Base-by-base conservation (phyloP, 371 early-diverging fungal genomes). In the Haplosporangium sp. region DNA sequence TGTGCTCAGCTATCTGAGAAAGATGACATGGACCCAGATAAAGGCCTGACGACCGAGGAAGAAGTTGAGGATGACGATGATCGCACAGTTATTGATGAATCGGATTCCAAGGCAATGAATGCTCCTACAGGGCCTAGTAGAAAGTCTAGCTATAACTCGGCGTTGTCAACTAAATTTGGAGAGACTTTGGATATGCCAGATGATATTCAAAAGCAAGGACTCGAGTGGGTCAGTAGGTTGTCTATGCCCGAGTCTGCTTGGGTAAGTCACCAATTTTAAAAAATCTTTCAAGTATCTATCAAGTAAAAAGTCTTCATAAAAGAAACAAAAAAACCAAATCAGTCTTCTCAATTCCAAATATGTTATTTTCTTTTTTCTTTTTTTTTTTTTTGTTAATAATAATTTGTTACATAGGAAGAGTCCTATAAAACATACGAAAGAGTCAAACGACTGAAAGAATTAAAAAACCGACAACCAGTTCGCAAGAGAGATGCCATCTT, bases 381-480 rank as follows among this genome's bases (percentile, higher is more conserved):
- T 34, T 17, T 13, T 59, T 48, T 61, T 83, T 3, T 58, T 67
- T 37, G n/a, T n/a, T 27, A 27, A 27, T 27, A 27, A 27, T 27
- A 27, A 27, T 27, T 27, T 27, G 27, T 27, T 27, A 27, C 63
- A 77, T 65, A 86, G 87, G 65, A 61, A 15, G 86, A 89, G 64
- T 78, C 88, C 3, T 84, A 82, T 42, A 74, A 71, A 65, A 82
- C 88, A 8, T 89, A 88, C 66, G 86, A 89, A 40, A 48, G 77
- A 27, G 86, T 89, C 50, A 89, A 89, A 67, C 75, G 79, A 17
- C 69, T 84, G 48, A 88, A 87, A 69, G 86, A 84, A 50, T 85
- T 89, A 72, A 88, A 89, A 72, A 89, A 88, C 78, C 81, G 89
- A 13, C 89, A 89, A 67, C 89, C 89, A 38, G 77, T 86, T n/a